Conservation (phyloP, 805 yeast genomes). For the Candida endomychidarum region DNA sequence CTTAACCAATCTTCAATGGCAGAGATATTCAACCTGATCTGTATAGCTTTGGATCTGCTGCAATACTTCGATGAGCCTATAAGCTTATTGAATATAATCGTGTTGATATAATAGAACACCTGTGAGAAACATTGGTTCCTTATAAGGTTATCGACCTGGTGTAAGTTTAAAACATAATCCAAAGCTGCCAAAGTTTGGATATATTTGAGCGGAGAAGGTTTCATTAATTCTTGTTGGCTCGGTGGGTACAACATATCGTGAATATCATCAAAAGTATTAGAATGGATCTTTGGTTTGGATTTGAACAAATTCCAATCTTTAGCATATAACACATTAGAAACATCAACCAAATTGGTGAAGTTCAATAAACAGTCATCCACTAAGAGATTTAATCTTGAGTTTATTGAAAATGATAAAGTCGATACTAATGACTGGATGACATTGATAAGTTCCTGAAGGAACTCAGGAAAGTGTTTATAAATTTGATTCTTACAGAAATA, state of each 20-base stretch:
- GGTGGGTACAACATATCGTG: conserved; percentile 83
- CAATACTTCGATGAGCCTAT: conserved; percentile 66
- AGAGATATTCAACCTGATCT: conserved; percentile 82
- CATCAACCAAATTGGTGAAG: conserved; percentile 80
- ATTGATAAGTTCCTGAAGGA: conserved; percentile 64
- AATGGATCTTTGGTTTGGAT: conserved; percentile 38
- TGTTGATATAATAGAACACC: conserved; percentile 75
- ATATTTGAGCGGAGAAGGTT: conserved; percentile 84
- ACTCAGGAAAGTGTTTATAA: conserved; percentile 52
- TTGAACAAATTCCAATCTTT: conserved; percentile 60
- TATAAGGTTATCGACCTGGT: conserved; percentile 75
- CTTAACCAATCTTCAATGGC: conserved; percentile 93
- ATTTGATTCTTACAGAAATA: conserved; percentile 68
- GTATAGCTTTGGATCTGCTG: conserved; percentile 84
- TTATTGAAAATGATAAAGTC: conserved; percentile 66
- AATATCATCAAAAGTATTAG: conserved; percentile 68
- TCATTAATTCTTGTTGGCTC: conserved; percentile 70
- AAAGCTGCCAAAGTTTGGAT: conserved; percentile 88
- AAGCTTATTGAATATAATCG: conserved; percentile 70
- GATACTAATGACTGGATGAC: conserved; percentile 59
- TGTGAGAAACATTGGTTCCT: conserved; percentile 75
- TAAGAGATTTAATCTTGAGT: conserved; percentile 54
- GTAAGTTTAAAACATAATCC: conserved; percentile 78
- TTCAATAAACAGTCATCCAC: conserved; percentile 70
- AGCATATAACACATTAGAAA: conserved; percentile 72